phyloP scores from a whole-genome alignment of 2,329 filamentous ascomycete genomes.

The Penicillium sp. region DNA sequence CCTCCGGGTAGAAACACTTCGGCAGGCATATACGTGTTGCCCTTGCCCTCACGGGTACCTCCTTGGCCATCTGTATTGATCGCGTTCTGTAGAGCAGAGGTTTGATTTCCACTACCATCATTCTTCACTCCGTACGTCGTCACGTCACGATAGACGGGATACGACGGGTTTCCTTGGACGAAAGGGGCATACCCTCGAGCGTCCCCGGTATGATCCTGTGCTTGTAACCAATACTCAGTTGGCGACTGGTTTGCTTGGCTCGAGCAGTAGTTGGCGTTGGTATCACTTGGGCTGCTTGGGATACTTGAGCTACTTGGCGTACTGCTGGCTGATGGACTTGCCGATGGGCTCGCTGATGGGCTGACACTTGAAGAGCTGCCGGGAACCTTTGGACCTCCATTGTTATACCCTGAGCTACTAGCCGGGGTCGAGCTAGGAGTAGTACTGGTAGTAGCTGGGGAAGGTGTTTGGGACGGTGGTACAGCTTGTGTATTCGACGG shows the following conservation, averaged over 20 bases:
- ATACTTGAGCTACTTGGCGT: neutral
- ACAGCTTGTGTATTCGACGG: neutral
- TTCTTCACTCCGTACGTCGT: constrained; percentile 13
- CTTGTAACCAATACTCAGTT: constrained; percentile 16
- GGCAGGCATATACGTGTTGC: constrained; percentile 22
- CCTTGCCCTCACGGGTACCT: constrained; percentile 16
- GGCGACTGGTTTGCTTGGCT: neutral
- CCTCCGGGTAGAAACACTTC: constrained; percentile 29
- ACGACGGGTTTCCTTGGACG: constrained; percentile 11
- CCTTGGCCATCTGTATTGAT: constrained; percentile 18
- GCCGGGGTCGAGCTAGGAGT: neutral
- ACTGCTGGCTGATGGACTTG: neutral
- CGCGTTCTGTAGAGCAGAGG: constrained; percentile 16
- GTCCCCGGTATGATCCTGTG: constrained; percentile 16
- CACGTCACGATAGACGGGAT: constrained; percentile 18
- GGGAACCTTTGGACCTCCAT: neutral
- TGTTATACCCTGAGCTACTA: neutral
- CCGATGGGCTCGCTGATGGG: neutral
- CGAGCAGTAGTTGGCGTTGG: constrained; percentile 1
- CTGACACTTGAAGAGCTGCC: neutral
- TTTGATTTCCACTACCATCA: constrained; percentile 15
- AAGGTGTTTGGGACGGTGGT: neutral
- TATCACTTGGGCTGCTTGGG: neutral
- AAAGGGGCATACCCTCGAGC: constrained; percentile 18
- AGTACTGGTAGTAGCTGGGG: neutral